Conservation (phyloP, 345 rosid genomes). For the Dipteronia dyeriana region DNA sequence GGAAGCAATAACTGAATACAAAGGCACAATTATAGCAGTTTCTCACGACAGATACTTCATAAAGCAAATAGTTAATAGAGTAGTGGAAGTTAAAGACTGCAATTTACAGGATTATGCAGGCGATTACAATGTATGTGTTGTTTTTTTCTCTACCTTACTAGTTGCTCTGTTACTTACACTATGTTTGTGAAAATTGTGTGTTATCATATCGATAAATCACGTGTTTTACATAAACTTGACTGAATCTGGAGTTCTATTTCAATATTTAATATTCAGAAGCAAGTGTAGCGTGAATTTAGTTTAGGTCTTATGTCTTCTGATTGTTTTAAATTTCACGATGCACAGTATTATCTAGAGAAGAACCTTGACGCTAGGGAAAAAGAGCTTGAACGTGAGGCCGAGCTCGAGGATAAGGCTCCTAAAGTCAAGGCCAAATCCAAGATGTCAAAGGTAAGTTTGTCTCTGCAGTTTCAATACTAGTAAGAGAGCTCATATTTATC, state of each 20-base stretch:
- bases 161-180: not conserved
- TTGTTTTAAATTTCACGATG: not conserved
- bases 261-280: not conserved
- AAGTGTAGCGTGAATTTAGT: not conserved
- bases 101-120: constrained; percentile 80
- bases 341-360: constrained; percentile 92
- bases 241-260: not conserved
- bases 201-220: not conserved
- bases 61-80: constrained; percentile 95
- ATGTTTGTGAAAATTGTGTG: not conserved
- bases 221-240: not conserved
- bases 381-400: constrained; percentile 78
- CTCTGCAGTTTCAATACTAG: not conserved
- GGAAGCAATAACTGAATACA: constrained; percentile 91
- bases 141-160: not conserved
- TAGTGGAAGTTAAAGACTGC: constrained; percentile 71
- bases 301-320: constrained; percentile 3
- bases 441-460: constrained; percentile 74
- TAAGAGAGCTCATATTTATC: not conserved
- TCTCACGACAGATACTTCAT: constrained; percentile 94
- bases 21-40: constrained; percentile 81
- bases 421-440: constrained; percentile 93
- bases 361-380: constrained; percentile 84
- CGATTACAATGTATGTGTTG: constrained; percentile 68
- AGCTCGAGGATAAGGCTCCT: constrained; percentile 86